Evolutionary conservation across 768 basidiomycete genomes (phyloP).

Genomic region (Rhodocollybia butyracea): DNA sequence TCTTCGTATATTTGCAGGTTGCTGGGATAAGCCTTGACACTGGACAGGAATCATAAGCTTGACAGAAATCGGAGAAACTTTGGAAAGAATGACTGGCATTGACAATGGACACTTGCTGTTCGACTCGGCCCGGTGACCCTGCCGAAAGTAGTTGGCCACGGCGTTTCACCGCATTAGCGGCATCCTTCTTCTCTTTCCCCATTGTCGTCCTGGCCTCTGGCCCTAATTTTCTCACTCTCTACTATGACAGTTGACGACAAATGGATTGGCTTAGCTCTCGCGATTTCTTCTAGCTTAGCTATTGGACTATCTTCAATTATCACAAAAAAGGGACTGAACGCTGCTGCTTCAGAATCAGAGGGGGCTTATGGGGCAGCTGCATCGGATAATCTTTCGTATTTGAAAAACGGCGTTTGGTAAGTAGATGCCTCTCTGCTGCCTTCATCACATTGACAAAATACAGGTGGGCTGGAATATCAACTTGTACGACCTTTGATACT

Average conservation of each 20-base stretch:
- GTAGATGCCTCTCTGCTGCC: not conserved
- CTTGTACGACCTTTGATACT: constrained; percentile 58
- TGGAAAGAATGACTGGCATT: too few relatives aligned
- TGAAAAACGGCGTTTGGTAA: constrained; percentile 86
- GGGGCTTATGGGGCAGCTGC: constrained; percentile 49
- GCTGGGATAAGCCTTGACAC: too few relatives aligned
- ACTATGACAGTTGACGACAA: constrained; percentile 80
- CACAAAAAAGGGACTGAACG: constrained; percentile 98
- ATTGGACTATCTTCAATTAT: constrained; percentile 98
- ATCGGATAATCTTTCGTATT: constrained; percentile 82
- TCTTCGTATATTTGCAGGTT: not conserved
- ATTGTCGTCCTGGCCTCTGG: constrained; percentile 2
- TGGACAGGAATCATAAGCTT: too few relatives aligned
- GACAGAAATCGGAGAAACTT: too few relatives aligned
- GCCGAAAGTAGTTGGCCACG: not conserved
- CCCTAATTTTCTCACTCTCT: constrained; percentile 1
- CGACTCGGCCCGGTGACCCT: too few relatives aligned
- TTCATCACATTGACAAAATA: not conserved
- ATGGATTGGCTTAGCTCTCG: constrained; percentile 90
- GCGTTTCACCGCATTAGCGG: not conserved
- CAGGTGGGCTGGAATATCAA: constrained; percentile 86
- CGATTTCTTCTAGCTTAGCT: constrained; percentile 77
- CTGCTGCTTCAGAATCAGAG: constrained; percentile 58
- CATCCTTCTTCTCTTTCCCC: not conserved
- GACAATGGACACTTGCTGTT: too few relatives aligned